Conservation (phyloP, 1,139 yeast genomes). For the Saccharomyces uvarum region DNA sequence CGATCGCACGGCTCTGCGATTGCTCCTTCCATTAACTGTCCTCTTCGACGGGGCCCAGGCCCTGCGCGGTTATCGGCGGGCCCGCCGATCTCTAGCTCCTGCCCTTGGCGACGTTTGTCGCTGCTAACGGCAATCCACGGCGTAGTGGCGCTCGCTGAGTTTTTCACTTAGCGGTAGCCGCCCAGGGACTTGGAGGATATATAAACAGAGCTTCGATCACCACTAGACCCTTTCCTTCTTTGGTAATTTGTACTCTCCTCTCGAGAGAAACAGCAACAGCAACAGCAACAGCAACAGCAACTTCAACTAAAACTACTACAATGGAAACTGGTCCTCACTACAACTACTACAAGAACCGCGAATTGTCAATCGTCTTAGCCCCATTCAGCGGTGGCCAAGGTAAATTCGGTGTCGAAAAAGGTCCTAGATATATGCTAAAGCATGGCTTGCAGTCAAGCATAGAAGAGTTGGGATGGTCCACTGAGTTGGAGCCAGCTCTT, state of each 20-base stretch:
- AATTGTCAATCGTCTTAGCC: constrained; percentile 63
- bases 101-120: not conserved
- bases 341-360: constrained; percentile 47
- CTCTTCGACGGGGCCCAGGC: not conserved
- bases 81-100: not conserved
- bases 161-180: constrained; percentile 1
- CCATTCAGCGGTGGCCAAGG: constrained; percentile 98
- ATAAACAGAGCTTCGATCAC: not conserved
- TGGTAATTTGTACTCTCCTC: not conserved
- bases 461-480: constrained; percentile 64
- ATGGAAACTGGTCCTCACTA: constrained; percentile 30
- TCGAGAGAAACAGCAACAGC: not conserved
- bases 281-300: not conserved
- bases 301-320: not conserved
- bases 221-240: not conserved
- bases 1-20: not conserved
- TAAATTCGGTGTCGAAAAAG: constrained; percentile 85
- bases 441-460: constrained; percentile 64
- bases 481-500: constrained; percentile 52
- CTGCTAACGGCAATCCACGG: not conserved
- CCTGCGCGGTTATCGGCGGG: not conserved
- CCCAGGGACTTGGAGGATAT: not conserved
- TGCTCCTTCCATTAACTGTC: not conserved
- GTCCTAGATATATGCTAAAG: constrained; percentile 73
- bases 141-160: not conserved